Evolutionary conservation across 208 protist genomes (phyloP), one percentile per base, ranked within the genome.

Genomic region (Crithidia acanthocephali): DNA sequence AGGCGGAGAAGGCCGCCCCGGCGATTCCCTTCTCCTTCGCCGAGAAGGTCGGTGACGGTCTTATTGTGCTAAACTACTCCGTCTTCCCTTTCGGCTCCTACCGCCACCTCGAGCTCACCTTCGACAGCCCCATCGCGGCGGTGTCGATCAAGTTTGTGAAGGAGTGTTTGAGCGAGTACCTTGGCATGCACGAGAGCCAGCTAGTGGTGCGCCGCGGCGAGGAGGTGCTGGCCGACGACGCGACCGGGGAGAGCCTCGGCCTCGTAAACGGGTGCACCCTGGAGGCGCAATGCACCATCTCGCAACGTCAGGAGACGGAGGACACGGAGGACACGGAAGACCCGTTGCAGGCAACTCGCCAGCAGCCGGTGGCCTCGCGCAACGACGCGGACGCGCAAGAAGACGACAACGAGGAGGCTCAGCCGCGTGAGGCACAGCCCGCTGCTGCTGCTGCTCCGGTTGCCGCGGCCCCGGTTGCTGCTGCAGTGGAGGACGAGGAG

Each of bases 91-190:
- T 28, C 22, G 60, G 50, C 57, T 62, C 40, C 48, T 70, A 53
- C 61, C 61, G 61, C 47, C 61, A 56, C 61, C 47, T 66, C 15
- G 73, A 83, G 67, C 79, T 79, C 50, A 71, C 78, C 79, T 64
- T 83, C 44, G 74, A 74, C 28, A 59, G 79, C 62, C 32, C 48
- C n/a, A 42, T 60, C 16, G 23, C 7, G 1, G 47, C 2, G 15
- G 27, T 71, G 35, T 64, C 42, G 37, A 62, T 60, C 40, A 68
- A 66, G 61, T 56, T 37, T n/a, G 47, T 66, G 30, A 66, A 66
- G 47, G 30, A 56, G 32, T 66, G 61, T 47, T 22, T 66, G 27
- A 44, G 47, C 22, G 47, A 44, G 61, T 66, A 66, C 47, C 61
- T 66, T 5, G 61, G 44, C 45, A 28, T 56, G 30, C 47, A 55